phyloP scores from a whole-genome alignment of 1,139 yeast species.

The Waltiozyma sp. region DNA sequence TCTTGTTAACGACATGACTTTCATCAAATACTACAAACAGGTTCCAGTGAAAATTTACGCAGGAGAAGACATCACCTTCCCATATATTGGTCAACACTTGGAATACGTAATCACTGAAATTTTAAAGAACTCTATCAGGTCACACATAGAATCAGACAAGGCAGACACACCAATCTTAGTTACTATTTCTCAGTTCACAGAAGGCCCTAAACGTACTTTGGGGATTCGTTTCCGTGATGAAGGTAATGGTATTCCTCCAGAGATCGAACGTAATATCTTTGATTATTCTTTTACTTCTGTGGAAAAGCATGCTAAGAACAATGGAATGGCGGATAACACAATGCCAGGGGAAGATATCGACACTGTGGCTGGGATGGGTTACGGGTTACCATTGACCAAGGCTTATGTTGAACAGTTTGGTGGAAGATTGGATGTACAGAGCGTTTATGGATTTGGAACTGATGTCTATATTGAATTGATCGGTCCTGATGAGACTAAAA shows the following conservation, averaged over 20 bases:
- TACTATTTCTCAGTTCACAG: constrained; percentile 35
- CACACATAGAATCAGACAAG: constrained; percentile 60
- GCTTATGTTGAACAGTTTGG: constrained; percentile 62
- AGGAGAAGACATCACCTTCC: constrained; percentile 41
- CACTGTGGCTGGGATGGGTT: constrained; percentile 91
- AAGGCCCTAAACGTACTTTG: constrained; percentile 23
- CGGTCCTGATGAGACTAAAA: constrained; percentile 25
- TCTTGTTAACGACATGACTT: constrained; percentile 71
- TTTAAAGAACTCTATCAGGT: constrained; percentile 78
- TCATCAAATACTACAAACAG: constrained; percentile 68
- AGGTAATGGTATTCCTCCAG: constrained; percentile 80
- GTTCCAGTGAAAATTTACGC: constrained; percentile 49
- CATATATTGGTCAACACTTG: constrained; percentile 78
- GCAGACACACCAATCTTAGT: constrained; percentile 52
- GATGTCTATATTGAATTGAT: constrained; percentile 50
- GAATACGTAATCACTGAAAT: constrained; percentile 82
- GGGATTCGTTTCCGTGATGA: constrained; percentile 71
- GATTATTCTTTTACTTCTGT: constrained; percentile 82
- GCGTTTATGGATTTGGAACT: constrained; percentile 79
- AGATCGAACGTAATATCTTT: constrained; percentile 53
- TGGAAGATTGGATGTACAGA: constrained; percentile 71
- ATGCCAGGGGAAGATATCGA: constrained; percentile 69
- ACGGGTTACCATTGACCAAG: constrained; percentile 80
- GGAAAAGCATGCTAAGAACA: constrained; percentile 18
- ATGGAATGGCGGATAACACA: constrained; percentile 33